Conservation (phyloP, 352 stramenopile genomes). For the Phytophthora syringae region DNA sequence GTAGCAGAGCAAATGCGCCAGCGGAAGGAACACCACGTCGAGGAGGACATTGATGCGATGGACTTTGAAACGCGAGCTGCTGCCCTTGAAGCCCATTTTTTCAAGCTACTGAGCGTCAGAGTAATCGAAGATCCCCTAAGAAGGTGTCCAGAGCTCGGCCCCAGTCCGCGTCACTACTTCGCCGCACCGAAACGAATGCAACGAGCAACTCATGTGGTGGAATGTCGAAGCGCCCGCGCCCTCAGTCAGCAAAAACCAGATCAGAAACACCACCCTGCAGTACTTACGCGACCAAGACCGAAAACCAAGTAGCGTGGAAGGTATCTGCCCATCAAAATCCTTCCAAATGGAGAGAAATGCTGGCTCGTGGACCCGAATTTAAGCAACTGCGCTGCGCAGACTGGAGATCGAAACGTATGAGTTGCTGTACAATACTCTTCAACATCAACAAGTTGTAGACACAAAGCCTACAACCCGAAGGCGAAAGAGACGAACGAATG, state of each 20-base stretch:
- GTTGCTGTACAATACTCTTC: slow-evolving; percentile 47
- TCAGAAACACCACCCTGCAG: not conserved
- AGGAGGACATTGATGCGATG: slow-evolving; percentile 18
- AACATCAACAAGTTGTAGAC: slow-evolving; percentile 7
- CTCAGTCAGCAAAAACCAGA: slow-evolving; percentile 41
- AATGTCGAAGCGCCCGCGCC: slow-evolving; percentile 10
- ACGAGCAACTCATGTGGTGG: not conserved
- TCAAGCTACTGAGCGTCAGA: not conserved
- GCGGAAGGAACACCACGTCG: slow-evolving; percentile 16
- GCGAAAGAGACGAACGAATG: slow-evolving; percentile 4
- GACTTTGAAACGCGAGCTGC: slow-evolving; percentile 27
- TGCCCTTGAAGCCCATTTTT: slow-evolving; percentile 21
- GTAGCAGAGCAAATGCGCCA: slow-evolving; percentile 27
- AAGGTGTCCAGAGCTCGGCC: slow-evolving; percentile 20
- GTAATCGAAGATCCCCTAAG: too few relatives aligned
- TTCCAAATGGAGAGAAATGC: slow-evolving; percentile 58
- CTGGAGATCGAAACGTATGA: slow-evolving; percentile 58
- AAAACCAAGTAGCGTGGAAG: slow-evolving; percentile 4
- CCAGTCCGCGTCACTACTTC: slow-evolving; percentile 25
- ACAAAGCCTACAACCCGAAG: slow-evolving; percentile 5
- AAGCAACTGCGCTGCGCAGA: slow-evolving; percentile 39
- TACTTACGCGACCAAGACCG: not conserved
- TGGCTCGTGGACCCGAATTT: slow-evolving; percentile 45
- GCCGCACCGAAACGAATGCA: slow-evolving; percentile 2
- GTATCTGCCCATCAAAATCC: slow-evolving; percentile 10